phyloP scores from a whole-genome alignment of 495 filamentous ascomycete genomes.

The Xylaria curta region DNA sequence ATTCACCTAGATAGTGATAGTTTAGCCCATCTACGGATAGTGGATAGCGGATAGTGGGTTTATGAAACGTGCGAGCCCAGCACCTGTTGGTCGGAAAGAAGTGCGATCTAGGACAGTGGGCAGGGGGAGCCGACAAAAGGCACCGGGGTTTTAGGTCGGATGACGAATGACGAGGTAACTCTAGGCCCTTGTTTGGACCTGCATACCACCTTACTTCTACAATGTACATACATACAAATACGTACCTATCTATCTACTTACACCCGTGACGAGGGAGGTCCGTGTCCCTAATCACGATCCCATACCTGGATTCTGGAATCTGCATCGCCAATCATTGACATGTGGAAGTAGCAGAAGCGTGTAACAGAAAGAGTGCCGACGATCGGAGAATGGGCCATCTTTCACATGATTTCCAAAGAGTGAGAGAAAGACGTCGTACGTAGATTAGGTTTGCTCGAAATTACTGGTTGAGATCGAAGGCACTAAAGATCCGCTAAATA shows the following conservation, averaged over 20 bases:
- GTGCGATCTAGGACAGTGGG: conserved; percentile 4
- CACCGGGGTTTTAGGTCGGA: conserved; percentile 15
- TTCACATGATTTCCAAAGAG: background rate
- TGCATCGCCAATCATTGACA: background rate
- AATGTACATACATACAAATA: too few species aligned
- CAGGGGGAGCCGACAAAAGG: conserved; percentile 17
- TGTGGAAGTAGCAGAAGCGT: background rate
- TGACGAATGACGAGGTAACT: conserved; percentile 13
- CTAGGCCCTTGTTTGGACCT: conserved; percentile 28
- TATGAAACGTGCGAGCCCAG: conserved; percentile 27
- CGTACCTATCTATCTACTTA: background rate
- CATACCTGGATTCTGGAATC: conserved; percentile 11
- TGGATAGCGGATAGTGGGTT: background rate
- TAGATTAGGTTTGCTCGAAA: background rate
- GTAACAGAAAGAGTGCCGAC: background rate
- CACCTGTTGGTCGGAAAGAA: conserved; percentile 19
- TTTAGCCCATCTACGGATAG: too few species aligned
- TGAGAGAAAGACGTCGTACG: background rate
- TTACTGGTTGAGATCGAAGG: background rate
- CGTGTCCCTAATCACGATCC: conserved; percentile 15
- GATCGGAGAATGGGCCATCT: background rate
- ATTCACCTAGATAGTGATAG: conserved; percentile 14
- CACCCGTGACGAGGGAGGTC: background rate
- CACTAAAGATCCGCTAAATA: conserved; percentile 12
- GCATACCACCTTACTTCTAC: conserved; percentile 12